Percentiles rank a stretch among this genome's conserved stretches.
Evolutionary conservation across 129 eudicot species (phyloP).

Genomic region (Escallonia rubra): DNA sequence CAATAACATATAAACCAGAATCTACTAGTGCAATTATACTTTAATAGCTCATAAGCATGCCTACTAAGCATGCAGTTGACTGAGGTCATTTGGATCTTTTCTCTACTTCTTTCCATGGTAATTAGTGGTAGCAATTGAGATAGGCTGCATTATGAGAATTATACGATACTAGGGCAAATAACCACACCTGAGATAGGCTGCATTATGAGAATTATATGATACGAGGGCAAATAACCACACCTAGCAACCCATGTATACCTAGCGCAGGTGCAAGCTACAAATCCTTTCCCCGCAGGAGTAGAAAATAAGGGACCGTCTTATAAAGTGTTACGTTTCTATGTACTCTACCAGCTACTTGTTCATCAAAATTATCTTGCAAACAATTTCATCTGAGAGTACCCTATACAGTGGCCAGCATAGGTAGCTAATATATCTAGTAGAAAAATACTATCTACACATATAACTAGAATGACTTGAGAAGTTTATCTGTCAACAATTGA

Average conservation of each 20-base stretch:
- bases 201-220: conserved; percentile 2
- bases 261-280: background rate
- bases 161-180: background rate
- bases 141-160: conserved; percentile 2
- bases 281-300: background rate
- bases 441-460: background rate
- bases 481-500: conserved; percentile 22
- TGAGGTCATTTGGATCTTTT: background rate
- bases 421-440: background rate
- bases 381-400: background rate
- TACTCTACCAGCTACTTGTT: background rate
- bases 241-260: conserved; percentile 4
- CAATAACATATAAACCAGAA: conserved; percentile 9
- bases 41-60: background rate
- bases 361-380: conserved; percentile 2
- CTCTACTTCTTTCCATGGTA: background rate
- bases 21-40: background rate
- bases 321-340: conserved; percentile 3
- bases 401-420: background rate
- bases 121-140: background rate
- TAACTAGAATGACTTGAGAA: conserved; percentile 9
- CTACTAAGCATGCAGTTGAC: background rate
- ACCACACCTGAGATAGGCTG: background rate
- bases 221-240: background rate
- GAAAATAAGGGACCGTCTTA: background rate